phyloP scores from a whole-genome alignment of 257 asterid genomes.

The Gentiana straminea region DNA sequence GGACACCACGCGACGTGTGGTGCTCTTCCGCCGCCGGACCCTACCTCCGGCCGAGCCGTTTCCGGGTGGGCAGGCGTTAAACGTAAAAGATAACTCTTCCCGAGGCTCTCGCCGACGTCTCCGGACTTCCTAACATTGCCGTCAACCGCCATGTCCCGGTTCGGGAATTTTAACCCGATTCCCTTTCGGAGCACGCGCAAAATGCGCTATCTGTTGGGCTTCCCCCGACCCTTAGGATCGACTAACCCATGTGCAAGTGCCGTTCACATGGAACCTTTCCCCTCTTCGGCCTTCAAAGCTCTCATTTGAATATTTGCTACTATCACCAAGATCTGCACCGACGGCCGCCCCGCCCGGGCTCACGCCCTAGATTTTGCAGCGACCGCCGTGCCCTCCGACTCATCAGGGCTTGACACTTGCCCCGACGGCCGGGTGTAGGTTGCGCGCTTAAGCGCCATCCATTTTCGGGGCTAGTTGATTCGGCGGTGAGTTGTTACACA shows the following conservation, averaged over 20 bases:
- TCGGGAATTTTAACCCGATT: too few relatives aligned
- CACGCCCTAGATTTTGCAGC: too few relatives aligned
- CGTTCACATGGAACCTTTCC: conserved; percentile 10
- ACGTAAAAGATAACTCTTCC: conserved; percentile 41
- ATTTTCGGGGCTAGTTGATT: background rate
- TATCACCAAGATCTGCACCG: conserved; percentile 11
- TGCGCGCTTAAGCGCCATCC: conserved; percentile 4
- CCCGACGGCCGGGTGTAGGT: conserved; percentile 13
- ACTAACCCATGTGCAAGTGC: too few relatives aligned
- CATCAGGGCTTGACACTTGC: conserved; percentile 6
- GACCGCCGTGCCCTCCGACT: conserved; percentile 6
- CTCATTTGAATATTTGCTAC: conserved; percentile 12
- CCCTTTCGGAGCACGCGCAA: too few relatives aligned
- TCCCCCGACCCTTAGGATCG: too few relatives aligned
- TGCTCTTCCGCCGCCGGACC: too few relatives aligned
- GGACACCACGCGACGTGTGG: too few relatives aligned
- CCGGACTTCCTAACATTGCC: conserved; percentile 12
- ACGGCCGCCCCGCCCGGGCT: too few relatives aligned
- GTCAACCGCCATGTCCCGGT: conserved; percentile 12
- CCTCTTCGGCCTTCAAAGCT: conserved; percentile 12
- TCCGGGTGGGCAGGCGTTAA: conserved; percentile 43
- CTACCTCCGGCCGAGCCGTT: conserved; percentile 44
- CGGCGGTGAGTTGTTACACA: conserved; percentile 3
- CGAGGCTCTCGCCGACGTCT: conserved; percentile 34
- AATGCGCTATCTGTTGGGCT: too few relatives aligned